Base-by-base conservation (phyloP, 1,284 basidiomycete species). In the Laetiporus sulphureus region DNA sequence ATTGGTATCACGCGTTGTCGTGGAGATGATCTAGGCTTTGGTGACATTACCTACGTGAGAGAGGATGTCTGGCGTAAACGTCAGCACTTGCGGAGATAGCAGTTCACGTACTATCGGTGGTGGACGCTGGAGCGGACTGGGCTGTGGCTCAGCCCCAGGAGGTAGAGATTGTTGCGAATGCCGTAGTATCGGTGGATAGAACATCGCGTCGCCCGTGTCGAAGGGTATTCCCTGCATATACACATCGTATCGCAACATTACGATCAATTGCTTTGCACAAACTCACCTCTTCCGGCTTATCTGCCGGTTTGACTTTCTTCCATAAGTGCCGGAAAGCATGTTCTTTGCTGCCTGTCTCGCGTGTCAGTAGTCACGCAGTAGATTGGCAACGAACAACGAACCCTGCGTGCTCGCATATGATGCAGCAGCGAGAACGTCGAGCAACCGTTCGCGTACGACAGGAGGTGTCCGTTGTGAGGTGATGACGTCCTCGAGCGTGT, bases 121-220 rank as follows among this genome's bases (percentile, higher is more conserved):
- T 31, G 42, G 52, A 8, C 39, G 53, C 29, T 52, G 48, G 1
- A 45, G 40, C 5, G 35, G 38, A 8, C 38, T 38, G 1, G 48
- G 40, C 5, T 40, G 24, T 11, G 43, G 32, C n/a, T 38, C 47
- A 4, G 47, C 36, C 16, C 24, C 20, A 13, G 32, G 27, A 12
- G 46, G 46, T 3, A 42, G 20, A 13, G 46, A 27, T 27, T 27
- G 25, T 27, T n/a, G 22, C 2, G 48, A 42, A 15, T 49, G 50
- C 5, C 48, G 49, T 21, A 58, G 59, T 11, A 68, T 61, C 0
- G 79, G 78, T 0, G 83, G 83, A 50, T 74, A 80, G 53, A 88
- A 82, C 79, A 89, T 86, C 0, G 77, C 71, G 47, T 89, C 85
- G 13, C 81, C 77, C 1, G 71, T 74, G 50, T 87, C 77, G 47